phyloP scores from a whole-genome alignment of 345 rosid species.

The Arabidopsis suecica region DNA sequence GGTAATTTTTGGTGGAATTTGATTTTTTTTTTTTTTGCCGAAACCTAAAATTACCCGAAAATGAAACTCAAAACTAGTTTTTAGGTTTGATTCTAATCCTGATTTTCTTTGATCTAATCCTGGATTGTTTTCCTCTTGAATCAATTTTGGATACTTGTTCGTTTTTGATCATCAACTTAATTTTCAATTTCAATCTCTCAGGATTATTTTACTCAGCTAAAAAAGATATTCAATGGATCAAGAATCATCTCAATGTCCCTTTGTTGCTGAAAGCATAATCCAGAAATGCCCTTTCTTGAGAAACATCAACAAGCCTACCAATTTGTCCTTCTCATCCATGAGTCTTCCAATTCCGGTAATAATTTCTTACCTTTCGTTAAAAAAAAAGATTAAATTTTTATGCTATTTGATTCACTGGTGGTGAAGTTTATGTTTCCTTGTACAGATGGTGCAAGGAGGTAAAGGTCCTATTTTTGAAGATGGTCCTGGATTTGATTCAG shows the following conservation, averaged over 20 bases:
- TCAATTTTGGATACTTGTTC: neutral
- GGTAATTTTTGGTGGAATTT: neutral
- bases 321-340: slow-evolving; percentile 64
- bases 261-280: slow-evolving; percentile 53
- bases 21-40: neutral
- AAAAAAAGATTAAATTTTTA: neutral
- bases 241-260: slow-evolving; percentile 54
- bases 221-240: slow-evolving; percentile 48
- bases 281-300: slow-evolving; percentile 82
- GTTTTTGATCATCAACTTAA: slow-evolving; percentile 3
- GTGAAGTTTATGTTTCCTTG: slow-evolving; percentile 9
- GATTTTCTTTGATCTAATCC: neutral
- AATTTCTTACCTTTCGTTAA: neutral
- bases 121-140: slow-evolving; percentile 15
- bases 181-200: neutral
- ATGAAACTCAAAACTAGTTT: neutral
- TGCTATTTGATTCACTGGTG: neutral
- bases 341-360: slow-evolving; percentile 57
- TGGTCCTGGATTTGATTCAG: slow-evolving; percentile 72
- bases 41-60: neutral
- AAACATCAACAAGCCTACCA: slow-evolving; percentile 77
- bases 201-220: slow-evolving; percentile 18
- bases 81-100: neutral
- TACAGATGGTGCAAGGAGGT: slow-evolving; percentile 53
- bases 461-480: slow-evolving; percentile 95